Evolutionary conservation across 1,284 basidiomycete genomes (phyloP), one percentile per base, ranked within the genome.

Genomic region (Moniliella sp.): DNA sequence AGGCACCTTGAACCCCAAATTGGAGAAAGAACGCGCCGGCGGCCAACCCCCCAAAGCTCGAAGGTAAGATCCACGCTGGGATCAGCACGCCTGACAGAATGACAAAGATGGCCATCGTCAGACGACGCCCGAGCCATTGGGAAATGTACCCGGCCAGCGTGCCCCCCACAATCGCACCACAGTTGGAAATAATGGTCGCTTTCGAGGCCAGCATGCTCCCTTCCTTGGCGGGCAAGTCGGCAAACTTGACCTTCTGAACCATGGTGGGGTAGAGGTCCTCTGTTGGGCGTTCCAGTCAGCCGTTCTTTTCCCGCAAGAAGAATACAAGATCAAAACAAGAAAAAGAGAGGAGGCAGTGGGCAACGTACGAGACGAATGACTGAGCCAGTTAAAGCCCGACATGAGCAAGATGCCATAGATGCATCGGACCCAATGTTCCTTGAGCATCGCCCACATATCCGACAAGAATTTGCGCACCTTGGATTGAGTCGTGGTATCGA

Each of bases 151-250:
- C 86, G 5, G 78, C 77, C 31, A 84, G 54, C 0, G 67, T 64
- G 32, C 84, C 82, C 18, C 84, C 84, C 1, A 65, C 65, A 35
- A 82, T 70, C 15, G 78, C 64, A 73, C 78, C 73, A 34, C 56
- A 77, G 60, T 81, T 83, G 15, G 77, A 76, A 45, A 93, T 82
- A 50, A 94, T 94, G 8, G 83, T 91, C 0, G 80, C 79, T 25
- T 79, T 67, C 2, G 78, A 78, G 0, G 84, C 69, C 7, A 18
- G 11, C 16, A 18, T 11, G n/a, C 16, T 1, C 5, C 5, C 5
- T 2, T 13, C 5, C 15, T 23, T 23, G 21, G 21, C 21, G n/a
- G 21, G 21, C 21, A 23, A 23, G 21, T 23, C 21, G 28, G 72
- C 59, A 45, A 75, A 67, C 36, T 52, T 57, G 29, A 43, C 43